Percentiles rank a stretch among this genome's conserved stretches.
phyloP scores from a whole-genome alignment of 768 basidiomycete species.

The Mycena belliarum region DNA sequence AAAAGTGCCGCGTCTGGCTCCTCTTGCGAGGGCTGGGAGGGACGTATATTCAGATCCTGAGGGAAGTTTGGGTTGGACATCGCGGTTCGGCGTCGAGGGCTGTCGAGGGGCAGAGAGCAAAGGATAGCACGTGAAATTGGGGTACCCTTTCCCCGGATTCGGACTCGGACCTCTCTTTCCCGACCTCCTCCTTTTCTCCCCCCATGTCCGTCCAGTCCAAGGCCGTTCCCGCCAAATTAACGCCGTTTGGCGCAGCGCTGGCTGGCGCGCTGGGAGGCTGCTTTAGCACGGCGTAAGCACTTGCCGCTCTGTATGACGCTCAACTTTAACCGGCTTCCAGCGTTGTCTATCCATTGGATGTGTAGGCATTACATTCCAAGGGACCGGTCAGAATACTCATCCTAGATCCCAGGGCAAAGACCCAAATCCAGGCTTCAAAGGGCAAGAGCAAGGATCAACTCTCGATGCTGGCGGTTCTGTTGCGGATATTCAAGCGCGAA shows the following conservation, averaged over 20 bases:
- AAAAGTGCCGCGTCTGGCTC: neutral
- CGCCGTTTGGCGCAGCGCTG: slow-evolving; percentile 86
- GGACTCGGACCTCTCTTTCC: neutral
- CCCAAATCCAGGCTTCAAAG: slow-evolving; percentile 82
- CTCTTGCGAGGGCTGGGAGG: slow-evolving; percentile 23
- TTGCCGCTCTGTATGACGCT: neutral
- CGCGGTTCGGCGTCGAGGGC: no score
- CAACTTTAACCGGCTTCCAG: slow-evolving; percentile 39
- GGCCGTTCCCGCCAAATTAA: slow-evolving; percentile 58
- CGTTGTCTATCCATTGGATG: slow-evolving; percentile 93
- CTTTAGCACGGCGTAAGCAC: slow-evolving; percentile 86
- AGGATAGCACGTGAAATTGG: slow-evolving; percentile 1
- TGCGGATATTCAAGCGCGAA: slow-evolving; percentile 75
- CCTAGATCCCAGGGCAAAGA: slow-evolving; percentile 70
- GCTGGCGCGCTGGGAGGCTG: slow-evolving; percentile 93
- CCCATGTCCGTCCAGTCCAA: slow-evolving; percentile 55
- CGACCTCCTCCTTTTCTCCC: neutral
- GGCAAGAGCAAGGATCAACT: slow-evolving; percentile 54
- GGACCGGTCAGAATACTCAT: neutral
- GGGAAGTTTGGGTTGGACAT: slow-evolving; percentile 41
- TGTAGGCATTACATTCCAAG: slow-evolving; percentile 48
- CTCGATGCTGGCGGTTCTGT: slow-evolving; percentile 64
- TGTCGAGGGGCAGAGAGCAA: no score
- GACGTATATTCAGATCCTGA: slow-evolving; percentile 35
- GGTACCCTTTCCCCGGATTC: neutral